Conservation (phyloP, 495 filamentous ascomycete species). For the Lepraria neglecta region DNA sequence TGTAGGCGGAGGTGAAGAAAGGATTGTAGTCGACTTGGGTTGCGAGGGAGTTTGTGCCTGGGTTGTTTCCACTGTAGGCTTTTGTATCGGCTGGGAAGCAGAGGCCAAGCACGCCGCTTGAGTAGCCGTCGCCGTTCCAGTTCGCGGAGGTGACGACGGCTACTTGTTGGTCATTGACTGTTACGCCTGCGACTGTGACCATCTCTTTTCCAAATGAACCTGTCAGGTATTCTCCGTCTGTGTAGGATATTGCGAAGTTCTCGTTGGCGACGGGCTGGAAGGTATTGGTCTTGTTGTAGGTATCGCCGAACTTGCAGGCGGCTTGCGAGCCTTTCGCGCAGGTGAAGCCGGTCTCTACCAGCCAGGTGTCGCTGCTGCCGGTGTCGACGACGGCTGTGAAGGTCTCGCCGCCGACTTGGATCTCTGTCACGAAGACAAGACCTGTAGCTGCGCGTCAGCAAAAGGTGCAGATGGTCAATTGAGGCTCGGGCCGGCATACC, state of each 20-base stretch:
- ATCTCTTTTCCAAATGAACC: conserved; percentile 54
- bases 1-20: conserved; percentile 51
- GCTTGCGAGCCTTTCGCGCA: conserved; percentile 40
- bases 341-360: conserved; percentile 41
- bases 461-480: background rate
- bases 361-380: conserved; percentile 55
- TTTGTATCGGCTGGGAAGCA: conserved; percentile 53
- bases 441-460: conserved; percentile 15
- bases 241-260: conserved; percentile 56
- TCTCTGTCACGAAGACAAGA: conserved; percentile 26
- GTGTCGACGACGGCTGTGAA: conserved; percentile 55
- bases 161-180: conserved; percentile 47
- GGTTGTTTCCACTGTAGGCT: conserved; percentile 32
- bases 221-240: conserved; percentile 49
- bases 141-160: conserved; percentile 45
- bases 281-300: conserved; percentile 40
- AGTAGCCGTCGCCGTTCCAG: conserved; percentile 44
- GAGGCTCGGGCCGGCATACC: background rate
- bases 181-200: conserved; percentile 50
- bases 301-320: conserved; percentile 44
- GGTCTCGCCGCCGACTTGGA: conserved; percentile 38
- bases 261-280: conserved; percentile 39
- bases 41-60: conserved; percentile 26
- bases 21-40: conserved; percentile 46
- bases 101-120: conserved; percentile 55